These are phyloP conservation scores for Boletus vermiculosoides DNA, from an alignment of 768 basidiomycete species.

Conservation along the genomic window DNA sequence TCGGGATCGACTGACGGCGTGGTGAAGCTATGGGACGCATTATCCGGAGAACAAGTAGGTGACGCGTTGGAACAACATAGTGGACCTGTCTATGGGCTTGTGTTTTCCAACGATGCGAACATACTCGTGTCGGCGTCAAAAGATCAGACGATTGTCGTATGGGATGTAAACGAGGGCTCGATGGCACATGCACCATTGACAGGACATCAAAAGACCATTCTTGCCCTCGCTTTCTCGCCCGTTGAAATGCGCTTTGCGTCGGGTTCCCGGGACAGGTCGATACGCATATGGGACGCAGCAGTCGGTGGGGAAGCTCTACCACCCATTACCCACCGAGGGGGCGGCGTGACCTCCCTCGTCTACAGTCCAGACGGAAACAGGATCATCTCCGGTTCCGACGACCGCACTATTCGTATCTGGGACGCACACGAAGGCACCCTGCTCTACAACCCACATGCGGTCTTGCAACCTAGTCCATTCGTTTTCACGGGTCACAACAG, in stretches of 20 bases:
- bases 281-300: constrained; percentile 29
- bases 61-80: constrained; percentile 19
- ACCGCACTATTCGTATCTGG: constrained; percentile 32
- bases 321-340: constrained; percentile 18
- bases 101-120: constrained; percentile 30
- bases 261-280: constrained; percentile 30
- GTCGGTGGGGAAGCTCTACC: constrained; percentile 16
- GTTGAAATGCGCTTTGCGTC: constrained; percentile 27
- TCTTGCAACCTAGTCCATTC: constrained; percentile 7
- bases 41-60: constrained; percentile 22
- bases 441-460: constrained; percentile 14
- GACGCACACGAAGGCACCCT: constrained; percentile 21
- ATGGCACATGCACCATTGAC: constrained; percentile 16
- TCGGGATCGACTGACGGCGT: constrained; percentile 24
- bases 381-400: constrained; percentile 33
- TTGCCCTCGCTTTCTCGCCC: constrained; percentile 33
- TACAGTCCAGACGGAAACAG: constrained; percentile 31
- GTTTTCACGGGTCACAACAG: constrained; percentile 23
- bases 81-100: constrained; percentile 26
- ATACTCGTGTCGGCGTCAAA: constrained; percentile 27
- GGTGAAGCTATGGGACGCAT: constrained; percentile 27
- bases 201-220: constrained; percentile 26
- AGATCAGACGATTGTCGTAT: constrained; percentile 28
- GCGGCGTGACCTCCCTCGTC: constrained; percentile 23
- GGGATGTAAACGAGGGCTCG: constrained; percentile 20